Base-by-base conservation (phyloP, 768 basidiomycete genomes). In the Tephrocybe sp. region DNA sequence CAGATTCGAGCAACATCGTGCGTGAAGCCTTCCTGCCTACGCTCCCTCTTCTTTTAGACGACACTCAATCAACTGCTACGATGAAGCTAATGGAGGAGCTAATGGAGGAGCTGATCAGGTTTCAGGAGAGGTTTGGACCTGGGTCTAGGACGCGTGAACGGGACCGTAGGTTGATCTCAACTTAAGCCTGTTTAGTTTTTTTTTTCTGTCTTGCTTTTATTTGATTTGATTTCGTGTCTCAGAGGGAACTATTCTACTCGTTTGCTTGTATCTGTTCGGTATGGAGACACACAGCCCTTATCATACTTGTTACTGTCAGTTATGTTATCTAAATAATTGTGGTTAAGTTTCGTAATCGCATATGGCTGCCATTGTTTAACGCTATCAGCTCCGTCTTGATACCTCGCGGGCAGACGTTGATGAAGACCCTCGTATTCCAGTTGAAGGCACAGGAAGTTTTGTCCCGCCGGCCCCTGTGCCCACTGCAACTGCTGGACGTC, bases 41-140 rank as follows among this genome's bases (percentile, higher is more conserved):
- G 9, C 42, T 35, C 16, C n/a, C 28, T 22, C 34, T 52, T 15
- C 53, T 54, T 5, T 37, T 50, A 13, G 52, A 55, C 40, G 52
- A 53, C 30, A 51, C 51, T 24, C 55, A 55, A 43, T 59, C 60
- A n/a, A 51, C 57, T n/a, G 58, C 49, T 12, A 87, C 87, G 32
- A 87, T 89, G 82, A 85, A 81, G 68, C 76, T 88, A 72, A 90
- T 96, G 87, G 92, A 93, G 63, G 90, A 89, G 59, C 72, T 96
- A 9, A 93, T 93, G 85, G 82, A 89, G 61, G 92, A 95, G 65
- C 70, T 95, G 21, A 91, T 94, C 55, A 75, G 70, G 31, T 95
- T 96, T 64, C 93, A 95, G 69, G 92, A 95, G 64, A 78, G 82
- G 47, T 94, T 89, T 69, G 88, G 88, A 27, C 75, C 75, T 47